Evolutionary conservation across 2,329 filamentous ascomycete genomes (phyloP), one percentile per base, ranked within the genome.

Genomic region (Fusarium drepaniforme): DNA sequence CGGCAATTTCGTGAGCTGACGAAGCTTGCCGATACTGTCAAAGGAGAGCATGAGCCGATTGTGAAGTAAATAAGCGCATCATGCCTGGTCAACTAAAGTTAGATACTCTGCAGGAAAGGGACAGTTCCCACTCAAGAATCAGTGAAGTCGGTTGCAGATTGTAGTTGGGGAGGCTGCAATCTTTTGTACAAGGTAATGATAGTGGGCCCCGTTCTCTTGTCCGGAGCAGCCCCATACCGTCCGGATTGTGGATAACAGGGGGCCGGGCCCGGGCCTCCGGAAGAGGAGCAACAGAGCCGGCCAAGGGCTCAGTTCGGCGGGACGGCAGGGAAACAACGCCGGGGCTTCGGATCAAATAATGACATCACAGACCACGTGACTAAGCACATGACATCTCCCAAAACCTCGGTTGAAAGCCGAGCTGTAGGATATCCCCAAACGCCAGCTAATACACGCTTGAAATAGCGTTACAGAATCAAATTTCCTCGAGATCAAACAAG

Each of bases 311-410:
- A 56, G 7, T 37, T 53, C 46, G 44, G 44, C 23, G 25, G 35
- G 46, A 18, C 5, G 35, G 35, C 25, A 38, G 61, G 28, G 13
- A 6, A 12, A 8, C 44, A 35, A n/a, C 25, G 12, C 67, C 33
- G 37, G 33, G 35, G 16, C 16, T 30, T 49, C 21, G 64, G 28
- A 16, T 28, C n/a, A 16, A n/a, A 15, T 11, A 25, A 67, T 72
- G 58, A 67, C 51, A 35, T 71, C 49, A 53, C 13, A 49, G 3
- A 12, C 3, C 46, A 66, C 57, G 44, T 66, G 64, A 53, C 4
- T 0, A 0, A 1, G 30, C 56, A 58, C 35, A 9, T 38, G 35
- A 53, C n/a, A n/a, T n/a, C n/a, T n/a, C n/a, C n/a, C n/a, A 53
- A 53, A 33, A 21, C 49, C 28, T 53, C 28, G 49, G 49, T 15